A percentile compares a stretch with the other conserved stretches of the same genome.
These are phyloP conservation scores for Metschnikowia corniflorae DNA, from an alignment of 805 yeast genomes.

Conservation along the genomic window DNA sequence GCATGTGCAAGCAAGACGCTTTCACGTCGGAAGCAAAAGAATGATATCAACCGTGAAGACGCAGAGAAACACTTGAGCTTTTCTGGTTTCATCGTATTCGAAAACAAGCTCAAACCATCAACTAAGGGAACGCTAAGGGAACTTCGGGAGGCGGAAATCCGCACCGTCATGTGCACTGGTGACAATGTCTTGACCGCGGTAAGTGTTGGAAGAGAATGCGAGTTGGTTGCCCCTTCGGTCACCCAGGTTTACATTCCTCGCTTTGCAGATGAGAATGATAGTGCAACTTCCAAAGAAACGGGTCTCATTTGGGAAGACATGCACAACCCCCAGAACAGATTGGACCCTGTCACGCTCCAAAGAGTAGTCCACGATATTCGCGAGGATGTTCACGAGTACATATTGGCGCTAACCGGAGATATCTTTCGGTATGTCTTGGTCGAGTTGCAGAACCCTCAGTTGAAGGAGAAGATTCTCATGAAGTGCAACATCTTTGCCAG, in stretches of 20 bases:
- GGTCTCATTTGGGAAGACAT: conserved; percentile 67
- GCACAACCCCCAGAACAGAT: conserved; percentile 47
- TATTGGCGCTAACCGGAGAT: conserved; percentile 90
- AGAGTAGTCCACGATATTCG: conserved; percentile 33
- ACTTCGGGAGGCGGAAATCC: conserved; percentile 63
- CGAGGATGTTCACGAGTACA: conserved; percentile 39
- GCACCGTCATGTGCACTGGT: conserved; percentile 97
- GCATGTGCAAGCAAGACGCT: conserved; percentile 77
- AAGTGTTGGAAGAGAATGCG: conserved; percentile 86
- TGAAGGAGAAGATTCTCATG: conserved; percentile 58
- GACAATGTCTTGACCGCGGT: conserved; percentile 93
- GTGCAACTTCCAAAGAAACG: conserved; percentile 23
- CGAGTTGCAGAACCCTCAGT: conserved; percentile 39
- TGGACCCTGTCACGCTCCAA: conserved; percentile 64
- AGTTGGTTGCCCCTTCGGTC: conserved; percentile 47
- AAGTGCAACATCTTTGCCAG: conserved; percentile 82
- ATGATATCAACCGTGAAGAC: conserved; percentile 49
- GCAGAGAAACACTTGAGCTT: conserved; percentile 70
- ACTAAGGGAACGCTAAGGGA: conserved; percentile 59
- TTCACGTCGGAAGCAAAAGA: conserved; percentile 11
- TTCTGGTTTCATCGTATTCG: conserved; percentile 87
- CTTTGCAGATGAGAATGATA: conserved; percentile 37
- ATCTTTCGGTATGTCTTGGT: conserved; percentile 75
- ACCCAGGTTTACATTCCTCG: conserved; percentile 51
- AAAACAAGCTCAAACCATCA: conserved; percentile 76